Base-by-base conservation (phyloP, 148 eudicot genomes). In the Rhododendron mucronatum region DNA sequence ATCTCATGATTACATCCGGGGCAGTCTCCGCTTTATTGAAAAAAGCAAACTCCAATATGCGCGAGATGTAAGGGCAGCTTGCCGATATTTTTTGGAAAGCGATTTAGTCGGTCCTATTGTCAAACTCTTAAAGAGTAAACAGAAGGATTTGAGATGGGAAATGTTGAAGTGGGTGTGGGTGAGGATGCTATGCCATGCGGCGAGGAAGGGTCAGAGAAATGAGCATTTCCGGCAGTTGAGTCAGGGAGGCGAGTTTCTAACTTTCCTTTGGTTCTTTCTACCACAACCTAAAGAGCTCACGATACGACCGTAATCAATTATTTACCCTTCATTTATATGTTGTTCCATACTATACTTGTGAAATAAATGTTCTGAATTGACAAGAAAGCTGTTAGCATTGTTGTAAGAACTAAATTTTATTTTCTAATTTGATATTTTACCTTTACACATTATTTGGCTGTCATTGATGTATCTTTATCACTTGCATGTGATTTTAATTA, bases 11-110 rank as follows among this genome's bases (percentile, higher is more conserved):
- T 0, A 0, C 9, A 1, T 45, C 10, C 0, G 48, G 48, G 48
- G 4, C 41, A 0, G 0, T 4, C 5, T 39, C 41, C 0, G 6
- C 6, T 39, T 0, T 3, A 4, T 4, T 4, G 41, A 4, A 4
- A 39, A 39, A 39, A 39, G 0, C 0, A 0, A 39, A 0, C 0
- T 39, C 6, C 0, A 1, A 45, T 0, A 7, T 8, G 10, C 10
- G 0, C 28, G 5, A 12, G 61, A 15, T 3, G 61, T 3, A 13
- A 15, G 1, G 5, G 20, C 61, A 13, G 5, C 20, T 55, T 16
- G 61, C 61, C 61, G 20, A 45, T 7, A 55, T 7, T 0, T 5
- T 21, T 20, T 5, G 0, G 9, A 39, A 39, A 4, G 0, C 41
- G 0, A 0, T 39, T 4, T 4, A 39, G 6, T 3, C 41, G 6